Conservation (phyloP, 2,329 filamentous ascomycete genomes). For the Biscogniauxia sp. region DNA sequence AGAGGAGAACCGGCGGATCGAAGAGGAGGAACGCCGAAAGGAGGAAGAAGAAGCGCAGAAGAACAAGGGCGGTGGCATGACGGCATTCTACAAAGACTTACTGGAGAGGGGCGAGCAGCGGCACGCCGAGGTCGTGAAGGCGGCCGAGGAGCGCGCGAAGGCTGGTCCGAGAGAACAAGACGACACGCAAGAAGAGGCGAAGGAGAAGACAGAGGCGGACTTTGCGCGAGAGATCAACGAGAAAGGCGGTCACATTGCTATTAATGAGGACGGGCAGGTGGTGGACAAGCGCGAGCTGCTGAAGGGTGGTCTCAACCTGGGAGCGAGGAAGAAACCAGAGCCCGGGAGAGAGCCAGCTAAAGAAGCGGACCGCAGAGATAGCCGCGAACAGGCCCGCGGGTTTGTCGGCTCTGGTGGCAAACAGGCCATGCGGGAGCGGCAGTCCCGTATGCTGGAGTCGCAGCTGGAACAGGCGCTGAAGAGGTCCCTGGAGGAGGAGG, state of each 20-base stretch:
- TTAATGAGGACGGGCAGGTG: conserved; percentile 82
- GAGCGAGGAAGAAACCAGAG: conserved; percentile 57
- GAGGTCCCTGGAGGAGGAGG: conserved; percentile 66
- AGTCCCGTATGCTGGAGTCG: conserved; percentile 75
- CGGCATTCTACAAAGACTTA: conserved; percentile 73
- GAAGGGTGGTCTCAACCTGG: conserved; percentile 71
- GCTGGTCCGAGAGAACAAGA: conserved; percentile 34
- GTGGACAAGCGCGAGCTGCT: conserved; percentile 82
- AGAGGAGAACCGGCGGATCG: conserved; percentile 67
- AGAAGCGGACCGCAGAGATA: conserved; percentile 28
- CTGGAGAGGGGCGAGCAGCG: conserved; percentile 68
- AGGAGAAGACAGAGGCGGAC: conserved; percentile 58
- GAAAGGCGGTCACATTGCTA: conserved; percentile 57
- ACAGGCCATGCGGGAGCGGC: conserved; percentile 69
- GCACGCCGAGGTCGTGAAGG: conserved; percentile 68
- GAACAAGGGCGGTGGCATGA: conserved; percentile 69
- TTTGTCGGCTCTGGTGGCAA: conserved; percentile 51
- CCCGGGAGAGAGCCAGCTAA: conserved; percentile 32
- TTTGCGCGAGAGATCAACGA: conserved; percentile 66
- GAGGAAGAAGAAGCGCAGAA: conserved; percentile 65
- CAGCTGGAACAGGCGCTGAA: conserved; percentile 74
- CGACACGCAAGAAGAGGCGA: conserved; percentile 37
- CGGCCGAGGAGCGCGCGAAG: conserved; percentile 56
- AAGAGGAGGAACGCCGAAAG: conserved; percentile 66
- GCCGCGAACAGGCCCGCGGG: conserved; percentile 29